Percentiles rank a stretch among this genome's conserved stretches.
These are phyloP conservation scores for Claviceps spartinae DNA, from an alignment of 2,329 filamentous ascomycete genomes.

Conservation along the genomic window DNA sequence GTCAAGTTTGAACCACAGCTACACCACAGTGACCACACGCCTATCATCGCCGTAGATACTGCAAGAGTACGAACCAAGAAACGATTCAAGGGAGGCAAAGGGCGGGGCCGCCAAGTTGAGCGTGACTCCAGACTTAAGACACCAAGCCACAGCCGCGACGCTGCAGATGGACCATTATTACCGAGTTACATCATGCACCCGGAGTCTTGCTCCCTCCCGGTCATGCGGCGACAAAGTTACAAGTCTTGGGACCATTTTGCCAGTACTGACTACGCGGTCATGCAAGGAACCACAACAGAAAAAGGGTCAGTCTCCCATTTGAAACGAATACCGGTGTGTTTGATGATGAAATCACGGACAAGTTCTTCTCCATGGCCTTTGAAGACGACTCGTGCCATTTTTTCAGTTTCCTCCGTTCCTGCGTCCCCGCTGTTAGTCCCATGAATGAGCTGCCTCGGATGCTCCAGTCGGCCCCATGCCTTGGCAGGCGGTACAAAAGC, in stretches of 20 bases:
- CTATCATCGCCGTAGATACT: not conserved
- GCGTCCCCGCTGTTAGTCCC: slow-evolving; percentile 1
- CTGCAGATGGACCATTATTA: slow-evolving; percentile 11
- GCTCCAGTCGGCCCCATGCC: not conserved
- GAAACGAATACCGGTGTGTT: not conserved
- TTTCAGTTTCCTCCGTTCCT: not conserved
- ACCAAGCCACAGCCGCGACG: slow-evolving; percentile 16
- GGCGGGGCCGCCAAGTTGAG: slow-evolving; percentile 14
- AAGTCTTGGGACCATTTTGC: slow-evolving; percentile 6
- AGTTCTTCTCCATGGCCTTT: not conserved
- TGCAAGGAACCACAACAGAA: slow-evolving; percentile 14
- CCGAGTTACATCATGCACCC: slow-evolving; percentile 18
- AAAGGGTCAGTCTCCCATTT: slow-evolving; percentile 8
- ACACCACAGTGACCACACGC: not conserved
- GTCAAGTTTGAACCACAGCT: not conserved
- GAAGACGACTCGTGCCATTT: slow-evolving; percentile 2
- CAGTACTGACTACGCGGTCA: slow-evolving; percentile 15
- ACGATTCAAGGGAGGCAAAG: not conserved
- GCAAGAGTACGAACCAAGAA: not conserved
- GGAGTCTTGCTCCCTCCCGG: slow-evolving; percentile 9
- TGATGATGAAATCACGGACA: not conserved
- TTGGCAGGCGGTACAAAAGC: not conserved
- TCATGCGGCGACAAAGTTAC: slow-evolving; percentile 13
- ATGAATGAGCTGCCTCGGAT: not conserved
- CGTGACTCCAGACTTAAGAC: slow-evolving; percentile 26